Conservation (phyloP, 768 basidiomycete genomes). For the Phanerodontia chrysosporium region DNA sequence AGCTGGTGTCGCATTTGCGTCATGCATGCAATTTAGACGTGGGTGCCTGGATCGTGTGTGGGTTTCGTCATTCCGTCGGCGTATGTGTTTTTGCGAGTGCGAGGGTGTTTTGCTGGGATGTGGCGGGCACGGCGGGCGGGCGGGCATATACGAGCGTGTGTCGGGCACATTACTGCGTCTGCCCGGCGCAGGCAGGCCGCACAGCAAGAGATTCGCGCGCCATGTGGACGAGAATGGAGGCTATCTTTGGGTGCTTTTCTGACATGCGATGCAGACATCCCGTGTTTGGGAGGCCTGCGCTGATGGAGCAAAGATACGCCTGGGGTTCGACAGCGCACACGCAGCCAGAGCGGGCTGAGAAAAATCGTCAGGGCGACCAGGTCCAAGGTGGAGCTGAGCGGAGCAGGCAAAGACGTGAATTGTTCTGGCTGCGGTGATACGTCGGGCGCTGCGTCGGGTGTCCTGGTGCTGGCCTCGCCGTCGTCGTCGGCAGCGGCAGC, state of each 20-base stretch:
- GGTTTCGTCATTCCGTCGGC: not conserved
- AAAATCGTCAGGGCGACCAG: slow-evolving; percentile 2
- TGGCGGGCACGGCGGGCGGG: too few relatives aligned
- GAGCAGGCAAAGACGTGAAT: not conserved
- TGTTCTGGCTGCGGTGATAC: not conserved
- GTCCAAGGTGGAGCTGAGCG: slow-evolving; percentile 1
- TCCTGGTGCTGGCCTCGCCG: not conserved
- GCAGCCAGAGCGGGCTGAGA: not conserved
- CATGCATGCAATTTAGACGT: not conserved
- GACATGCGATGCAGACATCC: not conserved
- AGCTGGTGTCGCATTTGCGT: not conserved
- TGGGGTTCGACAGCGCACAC: not conserved
- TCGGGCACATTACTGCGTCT: too few relatives aligned
- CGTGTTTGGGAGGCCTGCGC: not conserved
- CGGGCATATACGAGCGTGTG: too few relatives aligned
- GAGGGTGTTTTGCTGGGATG: too few relatives aligned
- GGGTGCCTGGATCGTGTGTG: not conserved
- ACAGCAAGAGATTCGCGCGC: too few relatives aligned
- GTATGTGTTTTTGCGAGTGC: not conserved
- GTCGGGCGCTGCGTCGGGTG: not conserved
- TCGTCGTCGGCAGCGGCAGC: not conserved
- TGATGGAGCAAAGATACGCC: not conserved
- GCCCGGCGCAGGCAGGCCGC: too few relatives aligned
- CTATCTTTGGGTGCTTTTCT: too few relatives aligned
- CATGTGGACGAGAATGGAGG: too few relatives aligned